phyloP scores from a whole-genome alignment of 305 asterid species.

The Withania somnifera region DNA sequence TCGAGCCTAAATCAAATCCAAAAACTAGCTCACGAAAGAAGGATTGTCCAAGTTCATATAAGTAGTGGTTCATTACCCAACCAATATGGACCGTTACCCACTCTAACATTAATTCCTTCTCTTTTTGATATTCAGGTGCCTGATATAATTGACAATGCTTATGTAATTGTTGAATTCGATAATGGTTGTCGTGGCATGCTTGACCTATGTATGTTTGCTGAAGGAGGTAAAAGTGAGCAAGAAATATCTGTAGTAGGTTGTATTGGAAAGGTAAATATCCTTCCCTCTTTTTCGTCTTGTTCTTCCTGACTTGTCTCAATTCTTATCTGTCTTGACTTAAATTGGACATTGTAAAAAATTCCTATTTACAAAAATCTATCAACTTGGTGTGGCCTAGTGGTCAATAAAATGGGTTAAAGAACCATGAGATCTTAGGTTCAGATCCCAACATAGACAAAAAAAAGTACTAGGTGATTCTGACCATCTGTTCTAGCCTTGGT shows the following conservation, averaged over 20 bases:
- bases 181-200: conserved; percentile 84
- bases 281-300: background rate
- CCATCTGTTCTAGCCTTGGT: too few relatives aligned
- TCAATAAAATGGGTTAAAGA: too few relatives aligned
- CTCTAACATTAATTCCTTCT: too few relatives aligned
- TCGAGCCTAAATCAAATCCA: too few relatives aligned
- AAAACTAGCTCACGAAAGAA: too few relatives aligned
- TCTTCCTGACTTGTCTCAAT: background rate
- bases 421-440: too few relatives aligned
- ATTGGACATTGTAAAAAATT: background rate
- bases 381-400: too few relatives aligned
- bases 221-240: conserved; percentile 94
- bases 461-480: too few relatives aligned
- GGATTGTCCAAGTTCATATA: too few relatives aligned
- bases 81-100: too few relatives aligned
- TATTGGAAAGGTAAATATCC: conserved; percentile 60
- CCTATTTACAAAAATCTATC: background rate
- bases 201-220: conserved; percentile 97
- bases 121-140: conserved; percentile 51
- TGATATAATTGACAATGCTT: conserved; percentile 91
- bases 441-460: too few relatives aligned
- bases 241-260: conserved; percentile 91
- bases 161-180: conserved; percentile 80
- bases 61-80: too few relatives aligned
- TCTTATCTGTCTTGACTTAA: background rate